Conservation (phyloP, 2,329 filamentous ascomycete species). For the Claviceps quebecensis region DNA sequence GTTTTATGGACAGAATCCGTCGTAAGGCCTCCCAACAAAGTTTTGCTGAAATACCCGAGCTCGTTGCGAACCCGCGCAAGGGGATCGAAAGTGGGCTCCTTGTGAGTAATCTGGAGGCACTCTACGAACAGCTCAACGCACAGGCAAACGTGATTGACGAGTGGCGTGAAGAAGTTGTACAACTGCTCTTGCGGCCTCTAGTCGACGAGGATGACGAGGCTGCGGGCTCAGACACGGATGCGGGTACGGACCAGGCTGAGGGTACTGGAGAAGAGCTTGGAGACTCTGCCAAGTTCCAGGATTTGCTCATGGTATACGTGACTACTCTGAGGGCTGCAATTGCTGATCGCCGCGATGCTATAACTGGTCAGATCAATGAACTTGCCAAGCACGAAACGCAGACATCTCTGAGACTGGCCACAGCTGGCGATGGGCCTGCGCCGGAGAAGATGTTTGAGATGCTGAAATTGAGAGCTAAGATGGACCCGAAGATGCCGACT, state of each 20-base stretch:
- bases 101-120: slow-evolving; percentile 48
- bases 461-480: slow-evolving; percentile 28
- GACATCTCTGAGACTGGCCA: slow-evolving; percentile 44
- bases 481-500: slow-evolving; percentile 35
- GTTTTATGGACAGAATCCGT: slow-evolving; percentile 48
- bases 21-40: slow-evolving; percentile 35
- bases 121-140: slow-evolving; percentile 53
- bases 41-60: slow-evolving; percentile 49
- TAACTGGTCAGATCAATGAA: slow-evolving; percentile 65
- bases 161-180: slow-evolving; percentile 61
- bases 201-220: slow-evolving; percentile 65
- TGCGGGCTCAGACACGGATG: slow-evolving; percentile 72
- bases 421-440: slow-evolving; percentile 51
- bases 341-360: slow-evolving; percentile 62
- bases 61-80: slow-evolving; percentile 33
- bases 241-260: slow-evolving; percentile 49
- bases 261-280: slow-evolving; percentile 83
- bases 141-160: slow-evolving; percentile 59
- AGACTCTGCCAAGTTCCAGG: slow-evolving; percentile 73
- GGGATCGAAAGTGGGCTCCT: slow-evolving; percentile 62
- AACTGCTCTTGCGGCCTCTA: slow-evolving; percentile 58
- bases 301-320: slow-evolving; percentile 78
- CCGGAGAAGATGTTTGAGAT: slow-evolving; percentile 48
- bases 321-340: slow-evolving; percentile 61
- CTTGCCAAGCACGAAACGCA: slow-evolving; percentile 62